These are phyloP conservation scores for Plasmodium inui DNA, from an alignment of 169 alveolate species.

Conservation along the genomic window DNA sequence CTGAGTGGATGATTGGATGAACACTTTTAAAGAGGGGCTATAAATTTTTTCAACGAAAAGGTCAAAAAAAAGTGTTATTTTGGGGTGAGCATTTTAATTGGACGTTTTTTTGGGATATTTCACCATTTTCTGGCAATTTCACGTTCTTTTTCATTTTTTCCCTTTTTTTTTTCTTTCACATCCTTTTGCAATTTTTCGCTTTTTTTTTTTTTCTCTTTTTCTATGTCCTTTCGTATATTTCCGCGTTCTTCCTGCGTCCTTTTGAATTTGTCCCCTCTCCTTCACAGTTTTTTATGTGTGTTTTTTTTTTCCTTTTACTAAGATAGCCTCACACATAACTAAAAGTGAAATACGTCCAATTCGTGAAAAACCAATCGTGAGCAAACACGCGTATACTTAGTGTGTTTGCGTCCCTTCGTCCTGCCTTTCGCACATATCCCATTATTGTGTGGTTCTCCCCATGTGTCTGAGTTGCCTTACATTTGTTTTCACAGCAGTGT, in stretches of 20 bases:
- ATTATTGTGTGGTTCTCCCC: background rate
- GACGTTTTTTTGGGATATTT: background rate
- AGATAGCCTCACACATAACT: slow-evolving; percentile 1
- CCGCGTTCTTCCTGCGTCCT: background rate
- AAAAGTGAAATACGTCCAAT: slow-evolving; percentile 4
- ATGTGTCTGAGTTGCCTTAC: background rate
- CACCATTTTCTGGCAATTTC: background rate
- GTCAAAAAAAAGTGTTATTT: background rate
- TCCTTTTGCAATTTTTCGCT: background rate
- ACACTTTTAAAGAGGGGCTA: slow-evolving; percentile 3
- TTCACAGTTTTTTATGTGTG: background rate
- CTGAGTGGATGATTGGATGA: background rate
- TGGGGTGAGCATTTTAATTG: background rate
- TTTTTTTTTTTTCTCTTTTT: background rate
- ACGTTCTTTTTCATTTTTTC: background rate
- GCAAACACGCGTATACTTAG: background rate
- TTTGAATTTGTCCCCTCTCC: background rate
- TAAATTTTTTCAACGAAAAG: background rate
- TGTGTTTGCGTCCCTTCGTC: background rate
- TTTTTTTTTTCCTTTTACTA: background rate
- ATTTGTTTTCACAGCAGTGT: background rate
- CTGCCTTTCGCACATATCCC: background rate
- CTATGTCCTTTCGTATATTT: background rate
- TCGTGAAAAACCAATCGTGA: background rate
- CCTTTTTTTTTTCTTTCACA: background rate